phyloP scores from a whole-genome alignment of 371 early-diverging fungal species.

The Cokeromyces recurvatus region DNA sequence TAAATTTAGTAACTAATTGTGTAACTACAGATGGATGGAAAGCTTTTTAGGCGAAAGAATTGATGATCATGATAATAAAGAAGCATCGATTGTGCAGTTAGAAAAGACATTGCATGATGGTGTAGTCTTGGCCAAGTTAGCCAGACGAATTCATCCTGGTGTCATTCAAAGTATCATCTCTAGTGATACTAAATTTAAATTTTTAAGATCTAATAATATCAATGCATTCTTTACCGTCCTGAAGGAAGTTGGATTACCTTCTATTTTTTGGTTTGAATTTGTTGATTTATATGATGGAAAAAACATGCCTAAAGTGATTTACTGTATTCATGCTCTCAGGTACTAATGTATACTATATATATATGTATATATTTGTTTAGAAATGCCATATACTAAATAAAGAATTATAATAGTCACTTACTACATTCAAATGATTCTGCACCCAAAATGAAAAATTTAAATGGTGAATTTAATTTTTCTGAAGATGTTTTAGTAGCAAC shows the following conservation, averaged over 20 bases:
- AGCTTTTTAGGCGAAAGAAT: constrained; percentile 82
- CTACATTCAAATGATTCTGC: constrained; percentile 82
- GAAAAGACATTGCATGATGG: constrained; percentile 96
- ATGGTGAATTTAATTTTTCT: constrained; percentile 89
- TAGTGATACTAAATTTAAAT: constrained; percentile 79
- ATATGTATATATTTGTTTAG: too few species aligned
- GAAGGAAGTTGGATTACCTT: constrained; percentile 79
- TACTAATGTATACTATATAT: too few species aligned
- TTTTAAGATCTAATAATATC: constrained; percentile 98
- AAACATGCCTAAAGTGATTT: constrained; percentile 99
- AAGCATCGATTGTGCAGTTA: constrained; percentile 61
- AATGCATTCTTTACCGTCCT: constrained; percentile 90
- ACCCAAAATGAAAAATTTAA: constrained; percentile 86
- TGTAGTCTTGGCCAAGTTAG: constrained; percentile 91
- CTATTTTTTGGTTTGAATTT: constrained; percentile 96
- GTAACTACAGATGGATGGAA: constrained; percentile 88
- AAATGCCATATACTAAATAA: constrained; percentile 14
- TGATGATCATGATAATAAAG: constrained; percentile 31
- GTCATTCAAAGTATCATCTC: constrained; percentile 75
- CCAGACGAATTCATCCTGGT: constrained; percentile 79
- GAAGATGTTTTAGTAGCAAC: constrained; percentile 84
- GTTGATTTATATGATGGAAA: constrained; percentile 99
- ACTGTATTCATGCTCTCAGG: constrained; percentile 98
- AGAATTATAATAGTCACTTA: constrained; percentile 64
- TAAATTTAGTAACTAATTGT: constrained; percentile 3